Percentiles rank a stretch among this genome's conserved stretches.
phyloP scores from a whole-genome alignment of 2,329 filamentous ascomycete species.

The Trichoderma gracile region DNA sequence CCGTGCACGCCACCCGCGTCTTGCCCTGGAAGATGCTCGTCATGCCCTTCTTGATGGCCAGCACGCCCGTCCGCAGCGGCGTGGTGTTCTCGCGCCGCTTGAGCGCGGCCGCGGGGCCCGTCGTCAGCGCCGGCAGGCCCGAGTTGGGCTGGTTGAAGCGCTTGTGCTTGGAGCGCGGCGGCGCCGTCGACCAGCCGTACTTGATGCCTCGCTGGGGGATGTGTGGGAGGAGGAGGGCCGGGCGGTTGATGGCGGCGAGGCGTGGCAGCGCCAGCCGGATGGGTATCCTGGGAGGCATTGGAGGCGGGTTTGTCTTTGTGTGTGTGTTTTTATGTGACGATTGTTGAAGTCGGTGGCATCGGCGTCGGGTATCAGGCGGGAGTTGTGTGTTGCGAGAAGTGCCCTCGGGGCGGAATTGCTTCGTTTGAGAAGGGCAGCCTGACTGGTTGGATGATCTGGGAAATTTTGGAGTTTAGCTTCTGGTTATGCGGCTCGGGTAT shows the following conservation, averaged over 20 bases:
- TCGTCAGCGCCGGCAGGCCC: slow-evolving; percentile 57
- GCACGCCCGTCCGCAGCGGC: slow-evolving; percentile 72
- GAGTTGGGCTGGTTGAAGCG: slow-evolving; percentile 62
- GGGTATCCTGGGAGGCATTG: slow-evolving; percentile 50
- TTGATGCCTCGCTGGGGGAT: slow-evolving; percentile 53
- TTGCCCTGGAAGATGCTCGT: slow-evolving; percentile 83
- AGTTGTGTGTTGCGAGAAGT: not conserved
- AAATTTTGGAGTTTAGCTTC: slow-evolving; percentile 29
- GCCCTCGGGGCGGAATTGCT: not conserved
- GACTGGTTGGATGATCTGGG: not conserved
- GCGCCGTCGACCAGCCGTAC: slow-evolving; percentile 62
- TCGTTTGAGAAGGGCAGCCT: not conserved
- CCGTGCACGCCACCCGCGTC: slow-evolving; percentile 79
- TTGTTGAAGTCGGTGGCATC: not conserved
- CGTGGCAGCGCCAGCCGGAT: slow-evolving; percentile 47
- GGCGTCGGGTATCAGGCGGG: too few relatives aligned
- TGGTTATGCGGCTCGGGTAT: slow-evolving; percentile 25
- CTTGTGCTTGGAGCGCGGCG: slow-evolving; percentile 52
- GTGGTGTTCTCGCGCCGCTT: slow-evolving; percentile 59
- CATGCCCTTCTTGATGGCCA: slow-evolving; percentile 95
- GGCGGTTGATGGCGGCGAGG: slow-evolving; percentile 36
- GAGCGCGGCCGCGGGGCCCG: slow-evolving; percentile 62
- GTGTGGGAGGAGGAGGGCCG: slow-evolving; percentile 46
- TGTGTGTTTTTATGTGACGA: not conserved
- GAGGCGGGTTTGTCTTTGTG: not conserved